phyloP scores from a whole-genome alignment of 768 basidiomycete genomes.

The Pleurotus djamor region DNA sequence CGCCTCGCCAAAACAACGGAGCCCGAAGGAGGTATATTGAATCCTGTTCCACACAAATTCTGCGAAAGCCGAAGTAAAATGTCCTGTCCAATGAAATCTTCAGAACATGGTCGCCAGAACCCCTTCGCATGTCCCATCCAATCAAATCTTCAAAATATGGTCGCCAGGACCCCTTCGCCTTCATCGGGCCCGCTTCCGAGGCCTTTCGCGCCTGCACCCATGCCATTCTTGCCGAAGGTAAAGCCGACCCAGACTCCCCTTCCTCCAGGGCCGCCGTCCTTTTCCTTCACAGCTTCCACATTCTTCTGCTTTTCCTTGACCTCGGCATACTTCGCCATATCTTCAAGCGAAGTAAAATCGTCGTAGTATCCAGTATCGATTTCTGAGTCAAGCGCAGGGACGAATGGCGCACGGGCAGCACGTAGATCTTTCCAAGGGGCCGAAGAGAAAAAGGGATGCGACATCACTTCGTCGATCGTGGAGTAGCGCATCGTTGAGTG shows the following conservation, averaged over 20 bases:
- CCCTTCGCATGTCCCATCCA: constrained; percentile 29
- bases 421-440: constrained; percentile 82
- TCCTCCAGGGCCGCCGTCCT: constrained; percentile 60
- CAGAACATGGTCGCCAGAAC: constrained; percentile 63
- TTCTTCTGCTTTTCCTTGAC: constrained; percentile 96
- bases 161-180: constrained; percentile 54
- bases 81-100: constrained; percentile 1
- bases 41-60: not conserved
- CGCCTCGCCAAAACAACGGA: too few species aligned
- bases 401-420: constrained; percentile 78
- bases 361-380: constrained; percentile 96
- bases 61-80: not conserved
- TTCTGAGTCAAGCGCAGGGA: constrained; percentile 92
- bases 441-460: constrained; percentile 80
- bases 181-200: constrained; percentile 28
- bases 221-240: constrained; percentile 88
- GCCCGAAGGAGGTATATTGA: not conserved
- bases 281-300: constrained; percentile 89
- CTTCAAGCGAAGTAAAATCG: constrained; percentile 83
- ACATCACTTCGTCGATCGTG: constrained; percentile 67
- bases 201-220: constrained; percentile 43
- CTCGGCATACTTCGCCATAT: constrained; percentile 99
- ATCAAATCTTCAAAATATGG: constrained; percentile 47
- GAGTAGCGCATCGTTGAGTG: constrained; percentile 80
- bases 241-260: constrained; percentile 91